Evolutionary conservation across 1,139 yeast genomes (phyloP).

Genomic region (Kodamaea alishanica): DNA sequence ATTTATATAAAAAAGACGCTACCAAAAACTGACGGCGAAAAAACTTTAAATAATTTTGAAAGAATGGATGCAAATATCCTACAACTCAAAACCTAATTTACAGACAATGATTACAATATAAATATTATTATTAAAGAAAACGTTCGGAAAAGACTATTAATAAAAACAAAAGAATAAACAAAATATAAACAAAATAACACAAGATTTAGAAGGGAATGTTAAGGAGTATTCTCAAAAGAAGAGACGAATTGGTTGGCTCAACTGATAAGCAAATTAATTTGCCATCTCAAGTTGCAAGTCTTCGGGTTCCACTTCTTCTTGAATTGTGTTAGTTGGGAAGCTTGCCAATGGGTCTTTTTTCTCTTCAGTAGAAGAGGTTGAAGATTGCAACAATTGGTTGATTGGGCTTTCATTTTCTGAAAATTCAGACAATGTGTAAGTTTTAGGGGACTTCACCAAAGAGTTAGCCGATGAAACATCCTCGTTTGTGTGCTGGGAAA

Average conservation of each 20-base stretch:
- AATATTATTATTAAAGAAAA: neutral
- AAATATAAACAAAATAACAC: constrained; percentile 5
- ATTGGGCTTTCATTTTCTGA: constrained; percentile 40
- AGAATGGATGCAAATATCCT: neutral
- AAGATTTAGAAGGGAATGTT: constrained; percentile 3
- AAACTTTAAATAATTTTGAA: no score
- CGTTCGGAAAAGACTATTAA: neutral
- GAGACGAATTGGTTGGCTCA: constrained; percentile 1
- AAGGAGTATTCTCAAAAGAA: neutral
- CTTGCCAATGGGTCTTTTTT: constrained; percentile 22
- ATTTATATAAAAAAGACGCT: neutral
- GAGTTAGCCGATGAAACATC: constrained; percentile 17
- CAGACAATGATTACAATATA: neutral
- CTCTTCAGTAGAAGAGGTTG: constrained; percentile 14
- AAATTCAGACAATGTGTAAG: constrained; percentile 37
- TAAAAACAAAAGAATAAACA: neutral
- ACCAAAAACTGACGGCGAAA: no score
- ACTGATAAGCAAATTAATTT: constrained; percentile 2
- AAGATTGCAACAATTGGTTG: constrained; percentile 31
- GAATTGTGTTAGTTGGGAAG: constrained; percentile 36
- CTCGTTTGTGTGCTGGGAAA: constrained; percentile 1
- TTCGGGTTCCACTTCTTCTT: constrained; percentile 42
- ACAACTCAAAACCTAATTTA: neutral
- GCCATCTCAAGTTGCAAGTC: constrained; percentile 5
- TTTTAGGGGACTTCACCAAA: constrained; percentile 44